phyloP scores from a whole-genome alignment of 768 basidiomycete species.

The Melanogaster broomeanus region DNA sequence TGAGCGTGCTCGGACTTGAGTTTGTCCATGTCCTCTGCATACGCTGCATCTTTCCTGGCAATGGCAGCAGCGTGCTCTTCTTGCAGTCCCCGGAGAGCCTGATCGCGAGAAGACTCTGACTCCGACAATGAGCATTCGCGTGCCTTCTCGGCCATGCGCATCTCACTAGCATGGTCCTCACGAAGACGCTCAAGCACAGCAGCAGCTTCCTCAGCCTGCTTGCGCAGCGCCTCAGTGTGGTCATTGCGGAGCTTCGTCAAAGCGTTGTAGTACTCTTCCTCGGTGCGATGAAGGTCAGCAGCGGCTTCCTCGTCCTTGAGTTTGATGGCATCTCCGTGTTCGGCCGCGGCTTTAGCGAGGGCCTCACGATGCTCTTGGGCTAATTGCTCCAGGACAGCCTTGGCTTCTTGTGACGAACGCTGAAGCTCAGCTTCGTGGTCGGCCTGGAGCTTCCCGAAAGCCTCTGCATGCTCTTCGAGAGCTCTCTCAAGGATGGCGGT shows the following conservation, averaged over 20 bases:
- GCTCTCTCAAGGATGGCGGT: slow-evolving; percentile 45
- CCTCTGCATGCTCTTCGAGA: slow-evolving; percentile 58
- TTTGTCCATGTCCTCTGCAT: slow-evolving; percentile 64
- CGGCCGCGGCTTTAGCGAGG: slow-evolving; percentile 47
- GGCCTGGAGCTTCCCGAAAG: slow-evolving; percentile 56
- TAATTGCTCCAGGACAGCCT: slow-evolving; percentile 46
- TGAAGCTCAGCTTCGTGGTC: slow-evolving; percentile 58
- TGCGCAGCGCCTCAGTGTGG: slow-evolving; percentile 66
- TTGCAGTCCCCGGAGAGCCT: slow-evolving; percentile 65
- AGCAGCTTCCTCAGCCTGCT: slow-evolving; percentile 58
- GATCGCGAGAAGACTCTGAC: slow-evolving; percentile 65
- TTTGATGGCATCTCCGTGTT: slow-evolving; percentile 58
- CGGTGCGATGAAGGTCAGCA: slow-evolving; percentile 61
- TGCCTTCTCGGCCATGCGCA: slow-evolving; percentile 75
- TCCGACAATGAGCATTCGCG: slow-evolving; percentile 74
- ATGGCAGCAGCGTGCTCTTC: slow-evolving; percentile 72
- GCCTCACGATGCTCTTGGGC: slow-evolving; percentile 56
- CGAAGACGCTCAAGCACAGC: slow-evolving; percentile 68
- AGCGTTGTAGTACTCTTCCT: slow-evolving; percentile 82
- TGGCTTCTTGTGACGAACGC: slow-evolving; percentile 55
- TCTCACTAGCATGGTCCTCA: slow-evolving; percentile 73
- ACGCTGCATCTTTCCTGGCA: slow-evolving; percentile 62
- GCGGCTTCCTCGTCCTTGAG: slow-evolving; percentile 62
- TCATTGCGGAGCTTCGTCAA: slow-evolving; percentile 75
- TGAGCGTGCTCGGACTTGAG: slow-evolving; percentile 65